These are phyloP conservation scores for Trypanosoma theileri DNA, from an alignment of 208 protist species.

Conservation along the genomic window DNA sequence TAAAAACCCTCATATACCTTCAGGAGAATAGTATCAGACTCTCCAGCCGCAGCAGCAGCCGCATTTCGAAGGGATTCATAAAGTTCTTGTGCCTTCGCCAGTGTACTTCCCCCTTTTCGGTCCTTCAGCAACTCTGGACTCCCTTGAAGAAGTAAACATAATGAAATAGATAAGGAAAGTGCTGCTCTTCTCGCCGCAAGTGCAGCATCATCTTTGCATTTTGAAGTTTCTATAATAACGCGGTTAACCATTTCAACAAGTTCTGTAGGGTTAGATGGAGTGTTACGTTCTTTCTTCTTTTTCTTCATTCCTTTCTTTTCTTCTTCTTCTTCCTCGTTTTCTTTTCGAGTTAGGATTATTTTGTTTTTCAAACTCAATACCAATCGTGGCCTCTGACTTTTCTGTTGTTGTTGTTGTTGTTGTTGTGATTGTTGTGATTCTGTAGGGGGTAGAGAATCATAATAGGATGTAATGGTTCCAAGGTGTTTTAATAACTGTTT, in stretches of 20 bases:
- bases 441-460: constrained; percentile 1
- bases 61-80: constrained; percentile 6
- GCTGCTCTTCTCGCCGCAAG: constrained; percentile 5
- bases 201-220: background rate
- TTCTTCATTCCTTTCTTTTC: background rate
- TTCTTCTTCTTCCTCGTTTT: background rate
- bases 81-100: background rate
- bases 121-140: background rate
- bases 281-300: background rate
- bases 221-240: background rate
- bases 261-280: background rate
- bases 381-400: constrained; percentile 3
- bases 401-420: background rate
- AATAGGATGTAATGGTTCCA: background rate
- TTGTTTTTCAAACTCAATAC: constrained; percentile 9
- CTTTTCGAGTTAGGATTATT: background rate
- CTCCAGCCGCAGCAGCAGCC: background rate
- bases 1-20: constrained; percentile 13
- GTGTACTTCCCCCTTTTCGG: background rate
- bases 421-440: background rate
- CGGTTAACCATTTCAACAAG: constrained; percentile 7
- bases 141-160: constrained; percentile 12
- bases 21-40: background rate
- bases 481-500: constrained; percentile 1
- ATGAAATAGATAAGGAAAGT: constrained; percentile 14